Percentiles rank a stretch among this genome's conserved stretches.
Conservation (phyloP, 345 rosid species). For the Trapa incisa region DNA sequence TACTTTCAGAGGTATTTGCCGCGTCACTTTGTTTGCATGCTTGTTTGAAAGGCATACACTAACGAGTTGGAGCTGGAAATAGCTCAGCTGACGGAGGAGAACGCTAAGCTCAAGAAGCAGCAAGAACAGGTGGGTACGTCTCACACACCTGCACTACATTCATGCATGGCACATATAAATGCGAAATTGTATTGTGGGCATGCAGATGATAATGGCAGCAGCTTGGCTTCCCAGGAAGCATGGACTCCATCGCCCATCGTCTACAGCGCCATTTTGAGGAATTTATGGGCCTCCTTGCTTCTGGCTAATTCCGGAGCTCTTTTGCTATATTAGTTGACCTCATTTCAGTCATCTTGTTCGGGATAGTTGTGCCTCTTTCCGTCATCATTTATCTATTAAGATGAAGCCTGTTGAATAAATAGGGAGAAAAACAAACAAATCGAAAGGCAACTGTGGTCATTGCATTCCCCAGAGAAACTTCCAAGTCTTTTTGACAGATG, state of each 20-base stretch:
- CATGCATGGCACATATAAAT: not conserved
- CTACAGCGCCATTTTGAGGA: slow-evolving; percentile 74
- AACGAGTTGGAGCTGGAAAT: not conserved
- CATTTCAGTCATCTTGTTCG: too few relatives aligned
- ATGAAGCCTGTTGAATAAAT: slow-evolving; percentile 3
- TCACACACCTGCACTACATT: not conserved
- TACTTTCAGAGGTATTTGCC: too few relatives aligned
- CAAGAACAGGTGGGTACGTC: slow-evolving; percentile 37
- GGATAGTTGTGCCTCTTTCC: too few relatives aligned
- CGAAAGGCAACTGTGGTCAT: slow-evolving; percentile 2
- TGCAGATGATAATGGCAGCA: slow-evolving; percentile 37
- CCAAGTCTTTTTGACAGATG: not conserved
- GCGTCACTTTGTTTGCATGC: not conserved
- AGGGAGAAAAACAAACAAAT: slow-evolving; percentile 6
- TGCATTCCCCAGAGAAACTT: slow-evolving; percentile 3
- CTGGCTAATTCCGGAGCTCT: too few relatives aligned
- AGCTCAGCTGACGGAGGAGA: slow-evolving; percentile 40
- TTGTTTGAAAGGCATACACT: not conserved
- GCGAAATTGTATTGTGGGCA: not conserved
- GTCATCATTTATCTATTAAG: too few relatives aligned
- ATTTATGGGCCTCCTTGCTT: not conserved
- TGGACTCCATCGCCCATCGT: slow-evolving; percentile 37
- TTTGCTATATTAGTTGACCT: too few relatives aligned
- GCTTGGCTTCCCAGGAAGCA: slow-evolving; percentile 32
- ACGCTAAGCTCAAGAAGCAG: slow-evolving; percentile 47